Evolutionary conservation across 495 filamentous ascomycete species (phyloP).

Genomic region (Sordaria brevicollis): DNA sequence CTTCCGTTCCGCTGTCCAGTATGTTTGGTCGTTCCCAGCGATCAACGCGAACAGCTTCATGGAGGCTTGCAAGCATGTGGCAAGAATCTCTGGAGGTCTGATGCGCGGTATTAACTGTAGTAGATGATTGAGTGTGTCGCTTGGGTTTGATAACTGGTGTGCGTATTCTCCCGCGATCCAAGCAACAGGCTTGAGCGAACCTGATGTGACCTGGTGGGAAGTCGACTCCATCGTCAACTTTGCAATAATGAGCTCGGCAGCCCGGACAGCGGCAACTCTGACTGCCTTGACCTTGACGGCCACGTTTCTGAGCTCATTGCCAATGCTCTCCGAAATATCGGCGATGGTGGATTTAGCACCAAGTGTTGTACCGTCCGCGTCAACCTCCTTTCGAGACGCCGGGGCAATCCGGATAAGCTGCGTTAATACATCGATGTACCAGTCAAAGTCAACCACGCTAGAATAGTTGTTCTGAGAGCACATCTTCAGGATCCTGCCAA

Average conservation of each 20-base stretch:
- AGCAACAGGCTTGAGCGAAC: constrained; percentile 58
- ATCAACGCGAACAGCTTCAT: constrained; percentile 73
- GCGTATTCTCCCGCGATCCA: constrained; percentile 90
- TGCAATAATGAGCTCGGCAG: constrained; percentile 68
- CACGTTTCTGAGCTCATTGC: constrained; percentile 74
- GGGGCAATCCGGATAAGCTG: constrained; percentile 65
- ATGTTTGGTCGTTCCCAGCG: constrained; percentile 39
- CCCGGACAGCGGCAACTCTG: constrained; percentile 62
- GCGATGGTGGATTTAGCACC: background rate
- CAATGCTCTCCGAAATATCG: constrained; percentile 63
- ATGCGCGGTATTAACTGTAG: constrained; percentile 57
- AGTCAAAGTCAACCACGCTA: constrained; percentile 82
- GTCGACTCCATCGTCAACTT: constrained; percentile 32
- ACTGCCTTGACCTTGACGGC: constrained; percentile 85
- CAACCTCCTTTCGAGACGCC: constrained; percentile 31
- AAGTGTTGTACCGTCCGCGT: constrained; percentile 31
- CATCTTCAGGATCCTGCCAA: constrained; percentile 73
- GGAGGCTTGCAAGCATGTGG: constrained; percentile 74
- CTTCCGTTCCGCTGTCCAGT: constrained; percentile 57
- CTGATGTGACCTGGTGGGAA: constrained; percentile 32
- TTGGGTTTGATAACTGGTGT: constrained; percentile 50
- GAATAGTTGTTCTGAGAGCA: constrained; percentile 85
- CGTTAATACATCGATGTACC: constrained; percentile 82
- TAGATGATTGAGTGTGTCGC: constrained; percentile 58
- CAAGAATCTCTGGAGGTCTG: constrained; percentile 45